A percentile compares a stretch with the other conserved stretches of the same genome.
Conservation (phyloP, 1,284 basidiomycete species). For the Gymnopus androsaceus region DNA sequence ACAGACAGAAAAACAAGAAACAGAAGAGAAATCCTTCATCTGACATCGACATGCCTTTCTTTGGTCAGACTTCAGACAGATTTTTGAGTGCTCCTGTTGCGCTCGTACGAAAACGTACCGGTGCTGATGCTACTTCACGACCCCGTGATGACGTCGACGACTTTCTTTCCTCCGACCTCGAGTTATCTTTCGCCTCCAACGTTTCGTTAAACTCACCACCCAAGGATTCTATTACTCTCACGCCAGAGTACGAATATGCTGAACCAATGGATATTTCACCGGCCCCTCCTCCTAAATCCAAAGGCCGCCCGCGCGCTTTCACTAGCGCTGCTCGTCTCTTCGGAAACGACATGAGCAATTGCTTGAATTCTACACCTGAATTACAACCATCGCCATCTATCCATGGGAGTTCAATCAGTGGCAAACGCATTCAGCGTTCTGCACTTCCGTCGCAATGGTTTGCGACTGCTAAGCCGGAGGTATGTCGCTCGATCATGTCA, state of each 20-base stretch:
- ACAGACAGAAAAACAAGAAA: slow-evolving; percentile 40
- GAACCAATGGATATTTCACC: slow-evolving; percentile 83
- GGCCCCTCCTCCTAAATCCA: slow-evolving; percentile 42
- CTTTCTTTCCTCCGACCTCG: slow-evolving; percentile 70
- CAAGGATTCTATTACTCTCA: slow-evolving; percentile 43
- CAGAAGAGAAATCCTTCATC: slow-evolving; percentile 41
- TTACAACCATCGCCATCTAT: slow-evolving; percentile 27
- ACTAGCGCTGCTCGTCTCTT: slow-evolving; percentile 67
- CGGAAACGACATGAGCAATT: slow-evolving; percentile 70
- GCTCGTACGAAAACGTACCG: slow-evolving; percentile 55
- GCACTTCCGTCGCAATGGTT: slow-evolving; percentile 70
- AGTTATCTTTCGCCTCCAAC: slow-evolving; percentile 77
- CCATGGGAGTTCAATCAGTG: slow-evolving; percentile 33
- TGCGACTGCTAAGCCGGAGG: slow-evolving; percentile 22
- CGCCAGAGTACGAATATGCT: slow-evolving; percentile 47
- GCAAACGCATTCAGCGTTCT: slow-evolving; percentile 58
- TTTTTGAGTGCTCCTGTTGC: slow-evolving; percentile 56
- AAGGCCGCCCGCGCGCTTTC: slow-evolving; percentile 55
- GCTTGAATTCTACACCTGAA: slow-evolving; percentile 23
- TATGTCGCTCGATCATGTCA: background rate
- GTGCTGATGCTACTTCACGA: slow-evolving; percentile 38
- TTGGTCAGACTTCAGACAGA: slow-evolving; percentile 41
- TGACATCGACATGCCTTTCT: slow-evolving; percentile 50
- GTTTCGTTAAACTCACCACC: slow-evolving; percentile 76
- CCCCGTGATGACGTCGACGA: slow-evolving; percentile 59